phyloP scores from a whole-genome alignment of 1,139 yeast genomes.

The Yamadazyma buinensis region DNA sequence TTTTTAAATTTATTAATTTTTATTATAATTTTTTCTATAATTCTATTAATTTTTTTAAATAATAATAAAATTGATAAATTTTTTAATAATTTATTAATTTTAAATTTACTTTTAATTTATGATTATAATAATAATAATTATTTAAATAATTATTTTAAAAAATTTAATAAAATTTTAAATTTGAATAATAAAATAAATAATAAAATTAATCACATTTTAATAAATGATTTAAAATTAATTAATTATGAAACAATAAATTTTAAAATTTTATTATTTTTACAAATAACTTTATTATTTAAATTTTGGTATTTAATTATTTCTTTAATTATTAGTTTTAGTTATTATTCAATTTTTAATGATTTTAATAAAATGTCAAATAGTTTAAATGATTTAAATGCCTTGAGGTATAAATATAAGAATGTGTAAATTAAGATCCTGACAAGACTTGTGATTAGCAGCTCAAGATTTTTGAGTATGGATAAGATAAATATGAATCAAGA shows the following conservation, averaged over 20 bases:
- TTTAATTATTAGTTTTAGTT: constrained; percentile 2
- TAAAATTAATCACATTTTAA: no score
- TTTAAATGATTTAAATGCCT: not conserved
- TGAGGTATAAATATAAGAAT: constrained; percentile 3
- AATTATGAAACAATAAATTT: no score
- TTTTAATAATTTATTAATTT: not conserved
- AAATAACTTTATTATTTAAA: no score
- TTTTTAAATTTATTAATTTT: not conserved
- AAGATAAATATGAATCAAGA: no score
- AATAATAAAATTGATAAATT: not conserved
- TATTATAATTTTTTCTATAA: not conserved
- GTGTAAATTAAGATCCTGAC: not conserved
- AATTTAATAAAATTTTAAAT: no score
- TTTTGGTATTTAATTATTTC: no score
- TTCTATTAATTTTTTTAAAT: not conserved
- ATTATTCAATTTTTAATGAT: constrained; percentile 13
- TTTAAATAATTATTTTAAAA: not conserved
- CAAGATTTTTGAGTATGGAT: no score
- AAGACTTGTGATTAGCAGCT: not conserved
- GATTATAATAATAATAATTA: constrained; percentile 1
- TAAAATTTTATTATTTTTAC: constrained; percentile 1
- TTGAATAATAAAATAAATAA: not conserved
- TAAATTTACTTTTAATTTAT: constrained; percentile 1
- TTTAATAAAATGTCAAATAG: constrained; percentile 5
- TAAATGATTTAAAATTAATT: no score